These are phyloP conservation scores for Echinosophora koreensis DNA, from an alignment of 306 rosid genomes.

Conservation along the genomic window DNA sequence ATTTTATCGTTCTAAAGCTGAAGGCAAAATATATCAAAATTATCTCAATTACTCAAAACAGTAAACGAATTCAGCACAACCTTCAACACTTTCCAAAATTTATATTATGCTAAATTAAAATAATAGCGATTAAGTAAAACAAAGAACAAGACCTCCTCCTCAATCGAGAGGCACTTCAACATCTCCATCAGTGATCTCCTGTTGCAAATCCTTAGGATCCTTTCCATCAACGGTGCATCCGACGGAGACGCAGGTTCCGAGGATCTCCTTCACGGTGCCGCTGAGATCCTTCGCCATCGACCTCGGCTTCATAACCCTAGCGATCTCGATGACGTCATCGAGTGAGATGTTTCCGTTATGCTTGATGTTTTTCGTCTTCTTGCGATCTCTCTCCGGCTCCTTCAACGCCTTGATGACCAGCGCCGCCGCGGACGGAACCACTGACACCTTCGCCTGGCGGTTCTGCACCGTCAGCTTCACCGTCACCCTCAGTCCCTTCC, in stretches of 20 bases:
- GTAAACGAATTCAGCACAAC: slow-evolving; percentile 39
- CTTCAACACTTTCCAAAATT: slow-evolving; percentile 39
- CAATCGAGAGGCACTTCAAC: slow-evolving; percentile 74
- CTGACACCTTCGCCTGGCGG: slow-evolving; percentile 84
- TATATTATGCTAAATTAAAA: neutral
- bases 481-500: slow-evolving; percentile 87
- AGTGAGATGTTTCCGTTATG: slow-evolving; percentile 78
- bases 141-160: slow-evolving; percentile 29
- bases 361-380: slow-evolving; percentile 79
- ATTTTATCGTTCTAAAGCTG: neutral
- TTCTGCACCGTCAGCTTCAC: slow-evolving; percentile 87
- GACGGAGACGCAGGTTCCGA: slow-evolving; percentile 83
- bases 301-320: slow-evolving; percentile 71
- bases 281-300: slow-evolving; percentile 84
- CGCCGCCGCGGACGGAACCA: slow-evolving; percentile 87
- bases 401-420: slow-evolving; percentile 83
- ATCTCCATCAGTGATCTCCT: slow-evolving; percentile 77
- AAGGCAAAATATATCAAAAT: slow-evolving; percentile 31
- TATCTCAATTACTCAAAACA: slow-evolving; percentile 45
- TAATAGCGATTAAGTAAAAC: neutral
- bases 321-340: slow-evolving; percentile 86
- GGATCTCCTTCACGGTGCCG: slow-evolving; percentile 75
- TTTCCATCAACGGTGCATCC: slow-evolving; percentile 87
- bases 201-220: slow-evolving; percentile 79
- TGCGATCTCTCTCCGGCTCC: slow-evolving; percentile 84